phyloP scores from a whole-genome alignment of 2,329 filamentous ascomycete genomes.

The Colletotrichum higginsianum region DNA sequence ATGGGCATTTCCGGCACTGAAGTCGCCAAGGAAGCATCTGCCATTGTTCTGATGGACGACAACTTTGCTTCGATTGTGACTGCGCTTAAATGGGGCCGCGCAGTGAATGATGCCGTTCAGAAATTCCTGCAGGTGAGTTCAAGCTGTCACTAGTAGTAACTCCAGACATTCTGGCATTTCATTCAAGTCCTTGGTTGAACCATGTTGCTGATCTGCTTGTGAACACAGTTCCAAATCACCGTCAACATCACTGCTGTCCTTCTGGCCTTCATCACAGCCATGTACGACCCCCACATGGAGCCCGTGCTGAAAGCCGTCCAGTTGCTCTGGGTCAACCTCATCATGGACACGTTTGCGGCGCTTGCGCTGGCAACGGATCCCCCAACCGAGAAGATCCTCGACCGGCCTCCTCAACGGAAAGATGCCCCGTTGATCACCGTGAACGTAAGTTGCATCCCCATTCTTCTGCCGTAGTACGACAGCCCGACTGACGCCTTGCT shows the following conservation, averaged over 20 bases:
- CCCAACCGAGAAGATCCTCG: constrained; percentile 50
- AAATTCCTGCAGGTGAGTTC: constrained; percentile 72
- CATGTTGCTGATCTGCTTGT: not conserved
- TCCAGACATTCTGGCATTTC: too few species aligned
- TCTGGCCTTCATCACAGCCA: constrained; percentile 71
- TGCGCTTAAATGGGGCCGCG: constrained; percentile 73
- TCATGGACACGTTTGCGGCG: constrained; percentile 74
- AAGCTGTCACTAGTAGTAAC: too few species aligned
- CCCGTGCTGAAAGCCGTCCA: constrained; percentile 73
- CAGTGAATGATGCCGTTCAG: constrained; percentile 75
- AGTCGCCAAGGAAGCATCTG: constrained; percentile 73
- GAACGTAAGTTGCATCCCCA: constrained; percentile 46
- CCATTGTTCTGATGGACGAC: constrained; percentile 74
- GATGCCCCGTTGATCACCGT: constrained; percentile 22
- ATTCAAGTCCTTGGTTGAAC: too few species aligned
- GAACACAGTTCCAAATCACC: constrained; percentile 68
- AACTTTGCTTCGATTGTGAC: constrained; percentile 75
- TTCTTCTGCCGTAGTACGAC: too few species aligned
- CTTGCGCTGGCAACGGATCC: constrained; percentile 60
- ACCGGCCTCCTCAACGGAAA: constrained; percentile 63
- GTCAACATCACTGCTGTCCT: constrained; percentile 74
- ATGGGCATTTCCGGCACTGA: constrained; percentile 78
- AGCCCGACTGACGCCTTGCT: not conserved
- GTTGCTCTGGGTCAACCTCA: constrained; percentile 74
- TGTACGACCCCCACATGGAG: constrained; percentile 63